phyloP scores from a whole-genome alignment of 1,284 basidiomycete species.

The Rhodotorula sp. region DNA sequence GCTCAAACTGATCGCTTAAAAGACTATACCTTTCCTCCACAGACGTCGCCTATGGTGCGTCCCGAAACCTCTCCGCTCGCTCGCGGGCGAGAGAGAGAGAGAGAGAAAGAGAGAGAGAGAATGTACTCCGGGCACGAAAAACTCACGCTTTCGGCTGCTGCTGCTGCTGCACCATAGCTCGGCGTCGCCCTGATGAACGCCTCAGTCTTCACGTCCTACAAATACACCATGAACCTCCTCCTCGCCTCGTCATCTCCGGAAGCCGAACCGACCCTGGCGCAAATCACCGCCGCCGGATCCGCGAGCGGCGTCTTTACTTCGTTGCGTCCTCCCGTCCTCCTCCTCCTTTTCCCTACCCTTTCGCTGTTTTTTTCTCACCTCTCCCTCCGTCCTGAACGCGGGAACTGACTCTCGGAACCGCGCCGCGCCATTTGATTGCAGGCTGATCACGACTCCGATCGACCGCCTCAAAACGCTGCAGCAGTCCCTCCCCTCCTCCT shows the following conservation, averaged over 20 bases:
- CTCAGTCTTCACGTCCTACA: slow-evolving; percentile 69
- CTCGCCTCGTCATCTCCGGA: slow-evolving; percentile 45
- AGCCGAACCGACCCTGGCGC: slow-evolving; percentile 59
- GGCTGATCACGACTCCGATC: slow-evolving; percentile 72
- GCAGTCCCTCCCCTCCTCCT: slow-evolving; percentile 51
- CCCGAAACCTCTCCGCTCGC: neutral
- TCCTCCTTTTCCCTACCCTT: neutral
- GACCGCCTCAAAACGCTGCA: slow-evolving; percentile 85
- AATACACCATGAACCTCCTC: slow-evolving; percentile 65
- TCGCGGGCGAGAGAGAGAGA: neutral
- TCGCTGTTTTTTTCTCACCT: too few species aligned
- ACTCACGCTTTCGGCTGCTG: too few species aligned
- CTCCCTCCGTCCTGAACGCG: neutral
- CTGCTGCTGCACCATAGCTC: slow-evolving; percentile 52
- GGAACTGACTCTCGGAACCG: neutral
- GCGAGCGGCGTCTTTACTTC: slow-evolving; percentile 72
- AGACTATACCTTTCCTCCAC: neutral
- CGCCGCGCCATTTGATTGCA: slow-evolving; percentile 47
- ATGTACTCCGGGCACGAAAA: neutral
- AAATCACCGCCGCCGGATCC: slow-evolving; percentile 71
- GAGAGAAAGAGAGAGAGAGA: too few species aligned
- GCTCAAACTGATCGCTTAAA: neutral
- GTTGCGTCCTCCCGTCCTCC: slow-evolving; percentile 53
- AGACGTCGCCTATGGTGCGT: slow-evolving; percentile 64
- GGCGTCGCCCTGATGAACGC: slow-evolving; percentile 70